Evolutionary conservation across 2,329 filamentous ascomycete genomes (phyloP).

Genomic region (Gyromitra esculenta): DNA sequence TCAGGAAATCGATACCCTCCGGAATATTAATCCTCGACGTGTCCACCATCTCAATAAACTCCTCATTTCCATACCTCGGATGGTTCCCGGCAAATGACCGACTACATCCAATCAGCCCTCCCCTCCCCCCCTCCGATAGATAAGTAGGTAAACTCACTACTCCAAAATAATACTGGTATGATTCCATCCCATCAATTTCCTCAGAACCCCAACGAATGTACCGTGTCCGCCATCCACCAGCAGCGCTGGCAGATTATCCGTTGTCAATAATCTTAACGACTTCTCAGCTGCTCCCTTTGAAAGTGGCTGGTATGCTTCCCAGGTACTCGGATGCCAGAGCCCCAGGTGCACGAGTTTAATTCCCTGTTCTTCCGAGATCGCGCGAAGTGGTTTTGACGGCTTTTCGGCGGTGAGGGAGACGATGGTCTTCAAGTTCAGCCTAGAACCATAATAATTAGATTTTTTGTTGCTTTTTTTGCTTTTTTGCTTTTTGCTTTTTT

Average conservation of each 20-base stretch:
- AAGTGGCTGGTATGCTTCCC: conserved; percentile 40
- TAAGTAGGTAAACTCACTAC: conserved; percentile 40
- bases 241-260: conserved; percentile 37
- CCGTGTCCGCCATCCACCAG: conserved; percentile 45
- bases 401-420: conserved; percentile 46
- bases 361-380: conserved; percentile 43
- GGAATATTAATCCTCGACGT: conserved; percentile 45
- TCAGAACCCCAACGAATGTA: conserved; percentile 45
- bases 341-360: conserved; percentile 39
- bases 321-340: conserved; percentile 44
- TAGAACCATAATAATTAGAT: neutral
- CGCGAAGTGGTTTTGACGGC: conserved; percentile 43
- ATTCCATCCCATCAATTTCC: conserved; percentile 50
- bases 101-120: conserved; percentile 28
- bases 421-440: conserved; percentile 45
- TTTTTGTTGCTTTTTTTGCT: neutral
- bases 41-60: conserved; percentile 51
- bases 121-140: neutral
- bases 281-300: conserved; percentile 39
- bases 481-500: conserved; percentile 19
- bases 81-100: conserved; percentile 46
- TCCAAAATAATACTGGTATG: conserved; percentile 48
- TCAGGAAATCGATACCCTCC: conserved; percentile 44
- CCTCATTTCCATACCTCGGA: conserved; percentile 46
- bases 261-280: conserved; percentile 39